A percentile compares a stretch with the other conserved stretches of the same genome.
Conservation (phyloP, 139 green algal genomes). For the Axilococcus clingmanii region DNA sequence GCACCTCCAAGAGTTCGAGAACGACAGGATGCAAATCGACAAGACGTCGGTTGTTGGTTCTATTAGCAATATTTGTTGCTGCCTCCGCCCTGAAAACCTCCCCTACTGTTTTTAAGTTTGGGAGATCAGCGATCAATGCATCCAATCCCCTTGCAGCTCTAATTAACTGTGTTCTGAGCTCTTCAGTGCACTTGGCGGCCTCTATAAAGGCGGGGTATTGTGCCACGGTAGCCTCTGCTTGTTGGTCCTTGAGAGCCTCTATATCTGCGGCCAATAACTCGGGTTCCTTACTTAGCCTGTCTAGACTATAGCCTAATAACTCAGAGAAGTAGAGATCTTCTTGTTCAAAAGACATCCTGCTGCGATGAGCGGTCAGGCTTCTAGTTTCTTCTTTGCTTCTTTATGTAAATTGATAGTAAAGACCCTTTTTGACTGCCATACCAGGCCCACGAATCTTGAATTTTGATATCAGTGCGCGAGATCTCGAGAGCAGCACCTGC, state of each 20-base stretch:
- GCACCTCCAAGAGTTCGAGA: constrained; percentile 90
- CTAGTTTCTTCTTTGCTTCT: neutral
- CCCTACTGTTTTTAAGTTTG: constrained; percentile 43
- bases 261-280: constrained; percentile 77
- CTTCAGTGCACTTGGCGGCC: constrained; percentile 32
- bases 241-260: constrained; percentile 58
- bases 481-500: no score
- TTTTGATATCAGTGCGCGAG: no score
- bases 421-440: no score
- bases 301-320: constrained; percentile 77
- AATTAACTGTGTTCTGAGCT: constrained; percentile 27
- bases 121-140: constrained; percentile 33
- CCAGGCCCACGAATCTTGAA: no score
- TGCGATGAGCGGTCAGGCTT: neutral
- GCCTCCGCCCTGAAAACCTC: constrained; percentile 50
- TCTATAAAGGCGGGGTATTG: constrained; percentile 65
- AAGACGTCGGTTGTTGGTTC: constrained; percentile 59
- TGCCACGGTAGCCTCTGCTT: constrained; percentile 47
- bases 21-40: constrained; percentile 59
- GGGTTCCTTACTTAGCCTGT: constrained; percentile 83
- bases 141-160: constrained; percentile 17
- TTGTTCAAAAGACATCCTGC: constrained; percentile 18
- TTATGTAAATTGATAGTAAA: no score
- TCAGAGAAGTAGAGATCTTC: constrained; percentile 77
- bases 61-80: constrained; percentile 28